A percentile compares a stretch with the other conserved stretches of the same genome.
Conservation (phyloP, 139 green algal species). For the Axilococcus clingmanii region DNA sequence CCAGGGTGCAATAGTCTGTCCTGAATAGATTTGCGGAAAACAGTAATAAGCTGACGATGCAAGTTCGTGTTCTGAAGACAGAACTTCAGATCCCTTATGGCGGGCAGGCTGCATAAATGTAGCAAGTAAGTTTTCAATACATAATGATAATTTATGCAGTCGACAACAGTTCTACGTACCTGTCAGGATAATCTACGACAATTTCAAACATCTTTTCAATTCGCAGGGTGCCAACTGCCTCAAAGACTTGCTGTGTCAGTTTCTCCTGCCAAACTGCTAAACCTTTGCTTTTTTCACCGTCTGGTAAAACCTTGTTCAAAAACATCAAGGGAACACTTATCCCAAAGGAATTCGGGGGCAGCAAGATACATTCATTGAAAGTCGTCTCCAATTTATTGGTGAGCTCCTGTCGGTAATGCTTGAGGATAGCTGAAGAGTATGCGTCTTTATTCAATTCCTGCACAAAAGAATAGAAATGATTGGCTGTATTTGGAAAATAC, state of each 20-base stretch:
- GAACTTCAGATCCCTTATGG: slow-evolving; percentile 51
- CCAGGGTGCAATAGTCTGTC: slow-evolving; percentile 70
- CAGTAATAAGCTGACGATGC: slow-evolving; percentile 26
- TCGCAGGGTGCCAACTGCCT: slow-evolving; percentile 54
- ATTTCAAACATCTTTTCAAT: slow-evolving; percentile 85
- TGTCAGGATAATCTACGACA: slow-evolving; percentile 61
- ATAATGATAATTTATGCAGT: neutral
- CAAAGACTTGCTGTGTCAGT: slow-evolving; percentile 30
- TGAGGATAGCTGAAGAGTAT: no score
- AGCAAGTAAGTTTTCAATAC: slow-evolving; percentile 3
- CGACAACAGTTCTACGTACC: no score
- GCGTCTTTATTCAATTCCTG: no score
- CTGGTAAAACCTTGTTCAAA: no score
- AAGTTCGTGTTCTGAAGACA: slow-evolving; percentile 65
- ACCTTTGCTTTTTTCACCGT: no score
- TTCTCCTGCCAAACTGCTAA: slow-evolving; percentile 2
- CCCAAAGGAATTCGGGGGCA: no score
- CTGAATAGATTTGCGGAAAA: slow-evolving; percentile 21
- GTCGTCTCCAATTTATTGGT: no score
- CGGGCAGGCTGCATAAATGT: slow-evolving; percentile 28
- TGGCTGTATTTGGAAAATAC: no score
- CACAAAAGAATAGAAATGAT: no score
- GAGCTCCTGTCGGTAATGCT: no score
- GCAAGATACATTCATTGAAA: no score
- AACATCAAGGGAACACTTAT: no score